These are phyloP conservation scores for Schizophyllum amplum DNA, from an alignment of 1,284 basidiomycete species.

Conservation along the genomic window DNA sequence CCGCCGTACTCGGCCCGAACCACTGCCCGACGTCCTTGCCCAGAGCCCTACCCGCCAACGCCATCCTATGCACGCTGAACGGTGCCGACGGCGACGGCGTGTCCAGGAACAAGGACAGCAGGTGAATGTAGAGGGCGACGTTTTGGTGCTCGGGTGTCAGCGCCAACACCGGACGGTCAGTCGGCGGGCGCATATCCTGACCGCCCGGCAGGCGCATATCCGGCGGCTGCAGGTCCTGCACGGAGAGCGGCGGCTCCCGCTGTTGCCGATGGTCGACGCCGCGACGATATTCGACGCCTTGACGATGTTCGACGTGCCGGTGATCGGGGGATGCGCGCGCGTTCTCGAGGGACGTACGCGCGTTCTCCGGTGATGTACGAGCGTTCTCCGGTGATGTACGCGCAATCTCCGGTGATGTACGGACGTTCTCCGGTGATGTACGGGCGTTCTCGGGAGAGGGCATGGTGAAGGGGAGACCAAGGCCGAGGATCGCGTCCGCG, in stretches of 20 bases:
- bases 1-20: conserved; percentile 97
- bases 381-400: background rate
- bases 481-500: conserved; percentile 42
- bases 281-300: background rate
- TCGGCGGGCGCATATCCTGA: background rate
- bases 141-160: conserved; percentile 4
- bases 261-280: background rate
- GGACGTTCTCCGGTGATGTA: background rate
- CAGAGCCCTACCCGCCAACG: conserved; percentile 87
- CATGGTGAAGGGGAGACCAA: conserved; percentile 11
- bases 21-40: conserved; percentile 96
- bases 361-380: background rate
- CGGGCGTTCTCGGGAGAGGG: conserved; percentile 7
- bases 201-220: no score
- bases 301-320: background rate
- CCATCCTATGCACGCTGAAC: conserved; percentile 96
- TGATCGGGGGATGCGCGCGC: background rate
- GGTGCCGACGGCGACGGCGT: conserved; percentile 83
- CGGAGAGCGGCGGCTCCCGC: background rate
- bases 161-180: background rate
- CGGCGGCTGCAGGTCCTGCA: background rate
- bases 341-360: background rate
- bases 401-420: background rate
- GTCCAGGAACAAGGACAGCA: conserved; percentile 94
- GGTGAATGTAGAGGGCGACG: conserved; percentile 35